phyloP scores from a whole-genome alignment of 2,329 filamentous ascomycete species.

The Fusarium piperis region DNA sequence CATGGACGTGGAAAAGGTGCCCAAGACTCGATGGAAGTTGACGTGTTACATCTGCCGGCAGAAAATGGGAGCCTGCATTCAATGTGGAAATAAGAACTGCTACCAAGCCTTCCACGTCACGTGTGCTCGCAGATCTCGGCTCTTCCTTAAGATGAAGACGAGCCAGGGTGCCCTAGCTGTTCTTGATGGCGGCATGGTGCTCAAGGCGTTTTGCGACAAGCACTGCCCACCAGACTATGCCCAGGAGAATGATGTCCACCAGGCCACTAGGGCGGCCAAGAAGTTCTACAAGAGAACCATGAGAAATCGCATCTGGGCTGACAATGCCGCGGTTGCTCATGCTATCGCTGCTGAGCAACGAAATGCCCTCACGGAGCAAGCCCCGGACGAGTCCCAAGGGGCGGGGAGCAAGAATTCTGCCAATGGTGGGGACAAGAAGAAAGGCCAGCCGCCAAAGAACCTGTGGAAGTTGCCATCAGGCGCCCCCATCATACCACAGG shows the following conservation, averaged over 20 bases:
- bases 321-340: constrained; percentile 85
- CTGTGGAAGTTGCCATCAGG: constrained; percentile 94
- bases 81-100: constrained; percentile 97
- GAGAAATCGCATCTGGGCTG: constrained; percentile 90
- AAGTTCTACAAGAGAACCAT: constrained; percentile 91
- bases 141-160: constrained; percentile 97
- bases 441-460: constrained; percentile 53
- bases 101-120: constrained; percentile 98
- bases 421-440: constrained; percentile 80
- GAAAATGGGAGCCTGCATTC: constrained; percentile 97
- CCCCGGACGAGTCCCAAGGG: constrained; percentile 82
- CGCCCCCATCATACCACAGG: constrained; percentile 90
- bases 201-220: constrained; percentile 96
- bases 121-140: constrained; percentile 85
- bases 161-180: constrained; percentile 81
- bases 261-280: constrained; percentile 83
- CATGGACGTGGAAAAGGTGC: constrained; percentile 97
- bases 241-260: constrained; percentile 83
- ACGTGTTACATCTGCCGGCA: constrained; percentile 97
- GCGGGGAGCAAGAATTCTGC: constrained; percentile 84
- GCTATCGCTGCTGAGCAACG: constrained; percentile 79
- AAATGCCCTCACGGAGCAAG: constrained; percentile 71
- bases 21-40: constrained; percentile 91
- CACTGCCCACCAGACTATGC: constrained; percentile 92
- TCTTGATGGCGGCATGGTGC: constrained; percentile 79